Evolutionary conservation across 257 asterid genomes (phyloP).

Genomic region (Jasminum sambac): DNA sequence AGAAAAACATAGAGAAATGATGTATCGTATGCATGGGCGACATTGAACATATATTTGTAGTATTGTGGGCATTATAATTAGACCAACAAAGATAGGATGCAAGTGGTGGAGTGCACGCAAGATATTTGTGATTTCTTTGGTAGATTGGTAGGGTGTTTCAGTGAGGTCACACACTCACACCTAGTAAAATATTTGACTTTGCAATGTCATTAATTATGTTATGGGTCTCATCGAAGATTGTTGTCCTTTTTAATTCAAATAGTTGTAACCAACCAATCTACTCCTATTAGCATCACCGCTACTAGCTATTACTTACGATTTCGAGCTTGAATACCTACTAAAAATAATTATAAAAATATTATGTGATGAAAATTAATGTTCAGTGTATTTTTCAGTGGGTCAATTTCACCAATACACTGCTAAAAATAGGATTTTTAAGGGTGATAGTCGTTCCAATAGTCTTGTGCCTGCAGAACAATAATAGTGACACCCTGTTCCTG

Average conservation of each 20-base stretch:
- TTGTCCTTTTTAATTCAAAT: background rate
- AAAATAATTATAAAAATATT: too few relatives aligned
- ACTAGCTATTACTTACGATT: too few relatives aligned
- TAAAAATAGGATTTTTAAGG: too few relatives aligned
- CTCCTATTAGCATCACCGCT: background rate
- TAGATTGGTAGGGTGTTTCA: background rate
- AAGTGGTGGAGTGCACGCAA: constrained; percentile 3
- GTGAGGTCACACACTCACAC: background rate
- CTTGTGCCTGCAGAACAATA: too few relatives aligned
- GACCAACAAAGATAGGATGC: background rate
- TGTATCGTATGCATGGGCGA: background rate
- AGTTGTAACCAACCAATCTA: background rate
- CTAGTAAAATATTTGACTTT: background rate
- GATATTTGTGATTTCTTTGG: background rate
- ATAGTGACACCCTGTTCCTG: too few relatives aligned
- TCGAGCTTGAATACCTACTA: too few relatives aligned
- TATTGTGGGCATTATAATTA: background rate
- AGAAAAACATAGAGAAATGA: background rate
- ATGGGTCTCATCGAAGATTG: background rate
- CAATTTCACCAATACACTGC: too few relatives aligned
- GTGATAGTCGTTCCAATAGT: too few relatives aligned
- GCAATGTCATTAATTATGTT: background rate
- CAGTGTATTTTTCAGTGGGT: too few relatives aligned
- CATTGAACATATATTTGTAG: background rate
- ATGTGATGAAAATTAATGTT: too few relatives aligned